Conservation (phyloP, 768 basidiomycete species). For the Russula compacta region DNA sequence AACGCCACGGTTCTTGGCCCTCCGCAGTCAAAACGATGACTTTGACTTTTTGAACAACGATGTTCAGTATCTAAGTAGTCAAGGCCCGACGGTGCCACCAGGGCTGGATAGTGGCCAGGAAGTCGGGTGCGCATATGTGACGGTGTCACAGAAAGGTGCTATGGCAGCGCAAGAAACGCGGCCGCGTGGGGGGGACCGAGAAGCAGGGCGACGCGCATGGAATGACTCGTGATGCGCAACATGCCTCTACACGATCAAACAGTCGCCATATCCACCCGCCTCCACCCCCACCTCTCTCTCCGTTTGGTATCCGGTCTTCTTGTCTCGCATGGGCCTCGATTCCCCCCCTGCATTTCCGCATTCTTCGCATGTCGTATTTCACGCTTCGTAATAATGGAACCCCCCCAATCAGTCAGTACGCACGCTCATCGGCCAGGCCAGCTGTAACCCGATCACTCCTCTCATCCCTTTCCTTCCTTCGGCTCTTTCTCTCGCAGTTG, state of each 20-base stretch:
- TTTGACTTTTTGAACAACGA: slow-evolving; percentile 59
- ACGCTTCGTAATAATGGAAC: slow-evolving; percentile 13
- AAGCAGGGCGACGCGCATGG: slow-evolving; percentile 11
- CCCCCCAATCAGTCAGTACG: neutral
- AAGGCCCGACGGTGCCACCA: slow-evolving; percentile 52
- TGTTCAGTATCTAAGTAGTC: slow-evolving; percentile 22
- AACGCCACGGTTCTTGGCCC: slow-evolving; percentile 69
- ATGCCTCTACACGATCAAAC: neutral
- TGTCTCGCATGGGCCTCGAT: neutral
- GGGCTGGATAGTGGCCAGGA: slow-evolving; percentile 49
- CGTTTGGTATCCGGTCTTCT: slow-evolving; percentile 3
- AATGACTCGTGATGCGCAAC: slow-evolving; percentile 9
- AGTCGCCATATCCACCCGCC: neutral
- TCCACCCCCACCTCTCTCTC: neutral
- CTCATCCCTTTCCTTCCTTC: neutral
- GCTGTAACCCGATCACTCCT: neutral
- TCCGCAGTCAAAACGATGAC: slow-evolving; percentile 72
- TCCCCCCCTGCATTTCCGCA: slow-evolving; percentile 1
- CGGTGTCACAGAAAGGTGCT: slow-evolving; percentile 56
- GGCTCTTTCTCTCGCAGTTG: neutral
- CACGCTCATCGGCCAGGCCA: neutral
- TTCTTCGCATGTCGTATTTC: slow-evolving; percentile 7
- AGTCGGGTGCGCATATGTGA: slow-evolving; percentile 77
- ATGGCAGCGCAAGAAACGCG: slow-evolving; percentile 48
- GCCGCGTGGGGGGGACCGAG: slow-evolving; percentile 13